Base-by-base conservation (phyloP, 257 asterid genomes). In the Eustoma russellianum region DNA sequence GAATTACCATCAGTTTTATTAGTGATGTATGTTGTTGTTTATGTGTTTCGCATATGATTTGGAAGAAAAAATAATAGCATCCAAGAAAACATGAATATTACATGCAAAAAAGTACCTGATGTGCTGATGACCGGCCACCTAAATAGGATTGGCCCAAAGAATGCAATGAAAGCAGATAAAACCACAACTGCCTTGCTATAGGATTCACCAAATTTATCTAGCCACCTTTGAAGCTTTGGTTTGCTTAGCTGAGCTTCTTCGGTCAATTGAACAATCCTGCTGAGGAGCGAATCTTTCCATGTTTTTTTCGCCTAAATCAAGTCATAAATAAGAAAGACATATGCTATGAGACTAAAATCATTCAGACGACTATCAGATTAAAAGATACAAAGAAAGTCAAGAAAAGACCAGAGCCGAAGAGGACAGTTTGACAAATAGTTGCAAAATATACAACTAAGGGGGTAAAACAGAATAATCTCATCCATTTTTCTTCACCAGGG, bases 191-290 rank as follows among this genome's bases (percentile, higher is more conserved):
- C 83, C 75, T 71, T 81, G 65, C 99, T 92, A 75, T 88, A 92
- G 63, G 71, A 81, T 77, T 88, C 97, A 48, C 99, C 99, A 74
- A 92, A 92, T 51, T 70, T 88, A 64, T 92, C 97, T 55, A 92
- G 86, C 99, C 99, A 92, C 71, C 99, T 77, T 64, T 92, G 94
- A 64, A 92, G 97, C 76, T 68, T 85, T 44, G 99, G 99, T 72
- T 92, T 92, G 78, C 95, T 92, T 72, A 71, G 78, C 61, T 92
- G 99, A 58, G 99, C 99, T 70, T 88, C 95, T 83, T 88, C 95
- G 60, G 99, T 88, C 80, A 92, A 68, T 63, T 85, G 93, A 69
- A 92, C 93, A 43, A 92, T 92, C 75, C 83, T 83, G 78, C 69
- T 92, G 52, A 92, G 79, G 78, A 82, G 85, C 0, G 99, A 92